Percentiles rank a stretch among this genome's conserved stretches.
Evolutionary conservation across 202 grass and related monocot species (phyloP).

Genomic region (Panicum hallii): DNA sequence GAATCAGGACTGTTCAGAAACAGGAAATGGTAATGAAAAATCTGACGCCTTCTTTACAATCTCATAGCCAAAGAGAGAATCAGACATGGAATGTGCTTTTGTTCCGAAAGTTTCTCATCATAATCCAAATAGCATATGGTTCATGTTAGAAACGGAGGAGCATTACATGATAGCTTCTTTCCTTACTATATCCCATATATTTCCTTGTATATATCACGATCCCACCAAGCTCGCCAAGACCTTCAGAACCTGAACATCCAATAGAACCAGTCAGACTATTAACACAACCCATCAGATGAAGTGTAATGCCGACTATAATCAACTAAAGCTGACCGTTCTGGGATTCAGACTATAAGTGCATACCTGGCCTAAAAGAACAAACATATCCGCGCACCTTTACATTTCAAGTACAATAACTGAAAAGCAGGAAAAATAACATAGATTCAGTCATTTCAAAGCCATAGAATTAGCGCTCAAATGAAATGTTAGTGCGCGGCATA

Average conservation of each 20-base stretch:
- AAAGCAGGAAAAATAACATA: constrained; percentile 35
- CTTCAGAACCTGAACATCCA: constrained; percentile 46
- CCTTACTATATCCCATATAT: constrained; percentile 32
- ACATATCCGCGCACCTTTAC: constrained; percentile 50
- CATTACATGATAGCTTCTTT: constrained; percentile 43
- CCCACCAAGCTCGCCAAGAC: constrained; percentile 39
- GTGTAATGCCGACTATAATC: background rate
- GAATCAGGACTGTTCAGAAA: background rate
- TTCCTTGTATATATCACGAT: constrained; percentile 31
- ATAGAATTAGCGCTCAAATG: background rate
- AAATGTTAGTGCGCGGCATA: constrained; percentile 10
- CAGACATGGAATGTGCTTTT: constrained; percentile 13
- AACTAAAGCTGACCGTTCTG: background rate
- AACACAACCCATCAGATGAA: background rate
- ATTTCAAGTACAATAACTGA: constrained; percentile 93
- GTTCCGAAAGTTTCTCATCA: constrained; percentile 31
- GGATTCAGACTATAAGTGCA: background rate
- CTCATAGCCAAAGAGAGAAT: constrained; percentile 4
- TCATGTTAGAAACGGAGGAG: constrained; percentile 33
- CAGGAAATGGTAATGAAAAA: constrained; percentile 5
- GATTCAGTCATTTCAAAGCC: constrained; percentile 11
- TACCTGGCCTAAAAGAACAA: constrained; percentile 53
- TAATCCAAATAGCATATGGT: constrained; percentile 38
- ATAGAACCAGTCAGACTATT: constrained; percentile 10
- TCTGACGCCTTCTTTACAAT: constrained; percentile 38